A percentile compares a stretch with the other conserved stretches of the same genome.
phyloP scores from a whole-genome alignment of 2,329 filamentous ascomycete species.

The Catunica adiposa region DNA sequence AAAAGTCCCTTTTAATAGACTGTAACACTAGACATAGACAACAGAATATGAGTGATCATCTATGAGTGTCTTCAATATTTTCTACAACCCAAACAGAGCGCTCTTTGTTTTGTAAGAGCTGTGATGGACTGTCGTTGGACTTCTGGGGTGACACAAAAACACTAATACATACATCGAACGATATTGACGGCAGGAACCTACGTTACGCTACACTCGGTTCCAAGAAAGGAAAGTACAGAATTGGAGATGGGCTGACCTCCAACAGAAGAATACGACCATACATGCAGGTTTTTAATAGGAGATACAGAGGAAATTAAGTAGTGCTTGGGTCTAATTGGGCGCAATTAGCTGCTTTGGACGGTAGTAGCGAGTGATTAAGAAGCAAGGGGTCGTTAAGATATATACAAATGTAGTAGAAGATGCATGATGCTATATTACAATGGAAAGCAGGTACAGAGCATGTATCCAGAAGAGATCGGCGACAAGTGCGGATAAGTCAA shows the following conservation, averaged over 20 bases:
- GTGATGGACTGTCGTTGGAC: neutral
- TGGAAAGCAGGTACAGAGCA: too few relatives aligned
- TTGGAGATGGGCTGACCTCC: neutral
- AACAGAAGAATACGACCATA: neutral
- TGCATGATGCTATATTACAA: too few relatives aligned
- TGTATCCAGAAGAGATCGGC: too few relatives aligned
- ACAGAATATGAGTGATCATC: slow-evolving; percentile 10
- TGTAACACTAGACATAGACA: slow-evolving; percentile 13
- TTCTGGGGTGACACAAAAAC: neutral
- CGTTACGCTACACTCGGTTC: neutral
- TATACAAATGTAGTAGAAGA: too few relatives aligned
- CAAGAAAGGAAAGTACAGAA: neutral
- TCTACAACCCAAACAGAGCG: neutral
- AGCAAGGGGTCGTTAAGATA: too few relatives aligned
- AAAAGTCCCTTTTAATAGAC: slow-evolving; percentile 12
- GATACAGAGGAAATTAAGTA: too few relatives aligned
- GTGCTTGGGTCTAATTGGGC: too few relatives aligned
- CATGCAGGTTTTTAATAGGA: neutral
- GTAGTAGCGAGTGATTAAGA: too few relatives aligned
- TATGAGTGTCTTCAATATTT: neutral
- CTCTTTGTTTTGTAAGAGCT: neutral
- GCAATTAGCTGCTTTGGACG: too few relatives aligned
- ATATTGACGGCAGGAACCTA: neutral
- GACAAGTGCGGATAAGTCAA: too few relatives aligned
- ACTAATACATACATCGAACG: neutral